Base-by-base conservation (phyloP, 129 eudicot species). In the Saposhnikovia divaricata region DNA sequence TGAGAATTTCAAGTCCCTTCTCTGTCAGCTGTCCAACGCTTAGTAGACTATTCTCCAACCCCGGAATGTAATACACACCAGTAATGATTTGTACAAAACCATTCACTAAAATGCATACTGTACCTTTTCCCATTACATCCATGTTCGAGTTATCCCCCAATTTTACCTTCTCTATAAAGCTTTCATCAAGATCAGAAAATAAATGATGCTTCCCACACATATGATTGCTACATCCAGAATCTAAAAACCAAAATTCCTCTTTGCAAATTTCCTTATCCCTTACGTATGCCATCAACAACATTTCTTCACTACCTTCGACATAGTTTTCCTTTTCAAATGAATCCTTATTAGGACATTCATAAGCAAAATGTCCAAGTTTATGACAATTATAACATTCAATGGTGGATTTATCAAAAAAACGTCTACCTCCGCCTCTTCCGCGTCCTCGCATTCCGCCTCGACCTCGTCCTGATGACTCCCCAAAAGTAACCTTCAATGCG, bases 341-440 rank as follows among this genome's bases (percentile, higher is more conserved):
- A 53, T 53, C n/a, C 9, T 53, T 53, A 5, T 5, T 53, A 0
- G 73, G 73, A 9, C 63, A 53, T 53, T 53, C n/a, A 53, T 53
- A 53, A 7, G 63, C 63, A 53, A 53, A 53, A 53, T 66, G 73
- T 66, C 73, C 73, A 66, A 66, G 40, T 34, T 66, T 53, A n/a
- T n/a, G 73, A n/a, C 40, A 66, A 27, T 66, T 66, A 28, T n/a
- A 66, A 34, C 73, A 66, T 66, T 66, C 73, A 66, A 66, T 13
- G 4, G 63, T 53, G 63, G 63, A 53, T 4, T 53, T 53, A 8
- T 53, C 63, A 19, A 53, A 15, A 53, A 13, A 18, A 28, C 73
- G 34, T 34, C 27, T 66, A 12, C 73, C 73, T 66, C 73, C 40
- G 2, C 31, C 34, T 27, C 40, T 4, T n/a, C 40, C 40, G 15